Evolutionary conservation across 2,329 filamentous ascomycete genomes (phyloP).

Genomic region (Chaetomiaceae sp.): DNA sequence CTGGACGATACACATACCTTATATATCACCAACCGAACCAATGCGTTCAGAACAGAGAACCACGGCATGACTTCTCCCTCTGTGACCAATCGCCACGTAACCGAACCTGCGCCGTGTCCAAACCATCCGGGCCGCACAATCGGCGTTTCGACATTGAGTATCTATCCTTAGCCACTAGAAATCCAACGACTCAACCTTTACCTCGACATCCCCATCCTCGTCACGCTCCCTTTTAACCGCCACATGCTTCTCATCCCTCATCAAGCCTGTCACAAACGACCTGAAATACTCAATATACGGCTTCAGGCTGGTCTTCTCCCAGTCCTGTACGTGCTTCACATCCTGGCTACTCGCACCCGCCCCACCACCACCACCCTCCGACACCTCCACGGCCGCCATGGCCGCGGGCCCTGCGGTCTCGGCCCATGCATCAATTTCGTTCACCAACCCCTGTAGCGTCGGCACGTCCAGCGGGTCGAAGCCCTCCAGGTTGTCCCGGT

Average conservation of each 20-base stretch:
- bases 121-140: no score
- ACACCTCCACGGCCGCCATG: conserved; percentile 43
- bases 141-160: neutral
- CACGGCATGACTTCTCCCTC: neutral
- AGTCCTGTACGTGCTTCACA: conserved; percentile 60
- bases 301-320: conserved; percentile 94
- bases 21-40: neutral
- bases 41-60: neutral
- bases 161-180: conserved; percentile 5
- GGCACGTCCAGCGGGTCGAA: conserved; percentile 90
- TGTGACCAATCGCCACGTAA: neutral
- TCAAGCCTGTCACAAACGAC: conserved; percentile 69
- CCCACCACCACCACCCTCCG: conserved; percentile 21
- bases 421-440: conserved; percentile 78
- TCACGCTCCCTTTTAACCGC: conserved; percentile 55
- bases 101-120: neutral
- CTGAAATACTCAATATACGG: conserved; percentile 90
- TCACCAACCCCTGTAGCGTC: conserved; percentile 75
- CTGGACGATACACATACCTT: neutral
- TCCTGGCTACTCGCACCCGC: neutral
- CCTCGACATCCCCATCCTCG: conserved; percentile 33
- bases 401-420: neutral
- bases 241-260: conserved; percentile 67
- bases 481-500: conserved; percentile 65
- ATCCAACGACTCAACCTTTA: conserved; percentile 29